phyloP scores from a whole-genome alignment of 1,284 basidiomycete species.

The Chalciporus sp. region DNA sequence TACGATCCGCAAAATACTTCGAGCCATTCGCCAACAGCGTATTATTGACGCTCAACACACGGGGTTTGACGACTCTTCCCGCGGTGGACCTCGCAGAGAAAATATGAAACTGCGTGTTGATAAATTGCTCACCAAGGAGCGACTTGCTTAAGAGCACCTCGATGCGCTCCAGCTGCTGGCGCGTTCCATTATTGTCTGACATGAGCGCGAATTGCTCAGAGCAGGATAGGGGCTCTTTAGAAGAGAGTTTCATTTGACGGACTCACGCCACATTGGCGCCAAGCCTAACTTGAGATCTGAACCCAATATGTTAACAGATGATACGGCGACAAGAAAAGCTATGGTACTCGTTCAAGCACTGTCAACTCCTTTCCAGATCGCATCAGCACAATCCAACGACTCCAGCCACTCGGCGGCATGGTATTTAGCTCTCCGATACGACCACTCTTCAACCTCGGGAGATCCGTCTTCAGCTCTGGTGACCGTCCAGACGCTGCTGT shows the following conservation, averaged over 20 bases:
- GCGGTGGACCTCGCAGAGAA: slow-evolving; percentile 6
- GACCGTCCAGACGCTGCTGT: slow-evolving; percentile 59
- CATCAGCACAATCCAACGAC: slow-evolving; percentile 58
- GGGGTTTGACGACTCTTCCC: background rate
- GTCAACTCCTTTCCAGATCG: slow-evolving; percentile 34
- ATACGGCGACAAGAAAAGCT: too few relatives aligned
- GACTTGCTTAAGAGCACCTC: slow-evolving; percentile 3
- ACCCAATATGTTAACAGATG: too few relatives aligned
- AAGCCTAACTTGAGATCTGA: too few relatives aligned
- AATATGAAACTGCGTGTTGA: slow-evolving; percentile 10
- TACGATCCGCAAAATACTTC: slow-evolving; percentile 5
- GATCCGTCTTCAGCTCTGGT: slow-evolving; percentile 27
- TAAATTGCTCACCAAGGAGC: slow-evolving; percentile 8
- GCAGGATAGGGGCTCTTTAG: too few relatives aligned
- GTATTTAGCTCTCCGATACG: slow-evolving; percentile 50
- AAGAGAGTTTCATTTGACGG: background rate
- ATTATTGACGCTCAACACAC: background rate
- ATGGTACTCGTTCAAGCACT: slow-evolving; percentile 4
- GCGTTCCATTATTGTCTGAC: too few relatives aligned
- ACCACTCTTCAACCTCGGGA: slow-evolving; percentile 56
- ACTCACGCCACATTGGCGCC: background rate
- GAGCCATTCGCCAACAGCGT: background rate
- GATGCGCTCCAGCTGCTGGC: background rate
- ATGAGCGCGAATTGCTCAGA: too few relatives aligned
- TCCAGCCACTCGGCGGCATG: slow-evolving; percentile 64